Evolutionary conservation across 768 basidiomycete genomes (phyloP).

Genomic region (Russula vinacea): DNA sequence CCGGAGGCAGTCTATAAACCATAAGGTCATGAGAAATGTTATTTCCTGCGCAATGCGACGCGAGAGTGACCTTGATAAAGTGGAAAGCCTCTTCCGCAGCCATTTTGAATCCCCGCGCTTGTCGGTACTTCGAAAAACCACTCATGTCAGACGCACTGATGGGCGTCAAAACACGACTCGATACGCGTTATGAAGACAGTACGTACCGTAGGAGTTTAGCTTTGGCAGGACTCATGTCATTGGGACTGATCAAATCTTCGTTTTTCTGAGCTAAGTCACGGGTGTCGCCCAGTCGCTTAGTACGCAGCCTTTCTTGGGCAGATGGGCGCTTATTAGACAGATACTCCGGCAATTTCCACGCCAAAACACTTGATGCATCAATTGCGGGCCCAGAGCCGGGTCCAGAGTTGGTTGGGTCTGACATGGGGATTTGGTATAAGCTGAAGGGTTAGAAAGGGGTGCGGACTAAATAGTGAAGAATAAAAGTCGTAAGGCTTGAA

Average conservation of each 20-base stretch:
- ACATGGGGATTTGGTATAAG: background rate
- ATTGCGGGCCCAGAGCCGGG: too few species aligned
- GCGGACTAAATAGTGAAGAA: too few species aligned
- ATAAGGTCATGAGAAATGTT: background rate
- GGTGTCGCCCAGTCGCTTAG: constrained; percentile 4
- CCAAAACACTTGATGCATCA: constrained; percentile 17
- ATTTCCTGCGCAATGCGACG: background rate
- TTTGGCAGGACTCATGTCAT: constrained; percentile 4
- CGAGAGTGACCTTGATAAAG: constrained; percentile 4
- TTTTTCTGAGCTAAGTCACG: constrained; percentile 3
- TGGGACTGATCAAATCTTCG: too few species aligned
- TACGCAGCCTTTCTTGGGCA: background rate
- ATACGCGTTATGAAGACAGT: background rate
- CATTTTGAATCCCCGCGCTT: constrained; percentile 10
- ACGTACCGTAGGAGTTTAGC: constrained; percentile 8
- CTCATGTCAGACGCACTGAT: constrained; percentile 9
- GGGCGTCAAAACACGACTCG: background rate
- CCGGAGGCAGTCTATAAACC: constrained; percentile 8
- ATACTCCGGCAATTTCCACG: constrained; percentile 8
- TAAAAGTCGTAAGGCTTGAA: background rate
- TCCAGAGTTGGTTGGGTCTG: background rate
- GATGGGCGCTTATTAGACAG: background rate
- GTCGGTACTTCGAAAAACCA: constrained; percentile 8
- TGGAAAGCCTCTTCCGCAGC: background rate
- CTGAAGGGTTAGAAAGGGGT: background rate